phyloP scores from a whole-genome alignment of 306 rosid species.

The Trifolium dubium region DNA sequence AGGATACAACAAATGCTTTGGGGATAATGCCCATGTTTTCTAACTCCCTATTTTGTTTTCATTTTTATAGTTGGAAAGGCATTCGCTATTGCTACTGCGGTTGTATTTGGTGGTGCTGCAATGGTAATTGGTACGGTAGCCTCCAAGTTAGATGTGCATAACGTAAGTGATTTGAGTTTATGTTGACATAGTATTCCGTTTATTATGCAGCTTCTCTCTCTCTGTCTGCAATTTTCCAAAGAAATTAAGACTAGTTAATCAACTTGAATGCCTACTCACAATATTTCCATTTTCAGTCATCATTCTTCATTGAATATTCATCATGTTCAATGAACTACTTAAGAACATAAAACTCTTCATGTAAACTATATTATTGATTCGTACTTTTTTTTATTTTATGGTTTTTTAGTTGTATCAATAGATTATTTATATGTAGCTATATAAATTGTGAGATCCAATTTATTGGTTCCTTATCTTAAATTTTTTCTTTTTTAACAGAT shows the following conservation, averaged over 20 bases:
- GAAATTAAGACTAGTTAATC: no score
- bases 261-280: no score
- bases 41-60: slow-evolving; percentile 35
- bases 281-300: no score
- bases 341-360: slow-evolving; percentile 7
- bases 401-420: slow-evolving; percentile 20
- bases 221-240: no score
- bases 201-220: background rate
- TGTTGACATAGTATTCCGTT: slow-evolving; percentile 29
- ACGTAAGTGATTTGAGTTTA: slow-evolving; percentile 55
- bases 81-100: slow-evolving; percentile 73
- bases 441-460: slow-evolving; percentile 24
- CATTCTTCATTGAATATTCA: slow-evolving; percentile 23
- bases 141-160: slow-evolving; percentile 71
- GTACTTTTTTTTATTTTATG: background rate
- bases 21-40: slow-evolving; percentile 15
- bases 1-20: background rate
- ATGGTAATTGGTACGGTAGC: slow-evolving; percentile 62
- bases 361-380: slow-evolving; percentile 1
- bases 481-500: slow-evolving; percentile 54
- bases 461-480: slow-evolving; percentile 27
- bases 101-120: slow-evolving; percentile 79
- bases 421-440: background rate
- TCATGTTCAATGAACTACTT: slow-evolving; percentile 33
- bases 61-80: slow-evolving; percentile 77